Percentiles rank a stretch among this genome's conserved stretches.
Conservation (phyloP, 2,329 filamentous ascomycete genomes). For the Calonectria fujianensis region DNA sequence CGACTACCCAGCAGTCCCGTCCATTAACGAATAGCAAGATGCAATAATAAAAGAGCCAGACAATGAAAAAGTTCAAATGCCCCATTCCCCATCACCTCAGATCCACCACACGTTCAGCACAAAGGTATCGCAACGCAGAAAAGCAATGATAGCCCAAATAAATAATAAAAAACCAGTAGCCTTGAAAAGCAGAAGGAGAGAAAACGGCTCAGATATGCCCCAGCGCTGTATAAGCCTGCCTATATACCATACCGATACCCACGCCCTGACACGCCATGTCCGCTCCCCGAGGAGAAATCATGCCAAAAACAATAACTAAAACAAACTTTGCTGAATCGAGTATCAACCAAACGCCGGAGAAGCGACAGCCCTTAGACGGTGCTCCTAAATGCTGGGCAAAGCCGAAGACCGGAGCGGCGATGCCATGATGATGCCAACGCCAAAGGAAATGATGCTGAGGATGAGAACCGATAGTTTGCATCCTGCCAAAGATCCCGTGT, state of each 20-base stretch:
- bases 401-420: conserved; percentile 36
- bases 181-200: conserved; percentile 41
- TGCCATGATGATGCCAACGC: conserved; percentile 52
- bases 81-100: conserved; percentile 40
- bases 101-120: conserved; percentile 33
- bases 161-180: conserved; percentile 42
- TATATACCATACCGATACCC: conserved; percentile 45
- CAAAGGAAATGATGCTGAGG: conserved; percentile 41
- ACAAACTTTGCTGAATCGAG: conserved; percentile 33
- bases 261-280: conserved; percentile 45
- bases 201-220: conserved; percentile 48
- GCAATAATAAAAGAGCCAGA: conserved; percentile 23
- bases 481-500: conserved; percentile 20
- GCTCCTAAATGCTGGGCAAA: conserved; percentile 32
- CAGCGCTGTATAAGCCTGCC: conserved; percentile 51
- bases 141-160: conserved; percentile 43
- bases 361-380: conserved; percentile 38
- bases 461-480: conserved; percentile 2
- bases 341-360: conserved; percentile 46
- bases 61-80: conserved; percentile 23
- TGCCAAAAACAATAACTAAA: conserved; percentile 45
- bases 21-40: conserved; percentile 37
- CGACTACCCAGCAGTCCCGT: conserved; percentile 30
- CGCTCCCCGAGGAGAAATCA: conserved; percentile 39
- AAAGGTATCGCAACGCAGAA: conserved; percentile 53